Evolutionary conservation across 345 rosid species (phyloP), one percentile per base, ranked within the genome.

Genomic region (Corymbia maculata): DNA sequence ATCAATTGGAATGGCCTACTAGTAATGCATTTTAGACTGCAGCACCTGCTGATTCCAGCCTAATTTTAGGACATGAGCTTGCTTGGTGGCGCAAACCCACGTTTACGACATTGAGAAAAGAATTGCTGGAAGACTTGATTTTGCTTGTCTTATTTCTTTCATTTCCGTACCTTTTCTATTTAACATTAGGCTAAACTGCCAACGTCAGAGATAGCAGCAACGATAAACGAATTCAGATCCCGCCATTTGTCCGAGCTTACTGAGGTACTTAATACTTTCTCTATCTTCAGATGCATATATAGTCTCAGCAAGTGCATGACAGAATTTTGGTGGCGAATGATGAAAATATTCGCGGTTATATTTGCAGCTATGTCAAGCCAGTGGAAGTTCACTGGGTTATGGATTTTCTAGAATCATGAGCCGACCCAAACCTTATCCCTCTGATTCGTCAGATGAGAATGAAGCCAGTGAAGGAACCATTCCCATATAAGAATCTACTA

Each of bases 231-330:
- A 90, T 97, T 95, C 89, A 96, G 99, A 91, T 92, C 96, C 53
- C 99, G 99, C 86, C 99, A 98, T 89, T 92, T 98, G 88, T 94
- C 99, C 17, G 99, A 98, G 90, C 97, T 97, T 36, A 90, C 99
- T 32, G 99, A 97, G 99, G 99, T 96, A 92, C 53, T 51, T 24
- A 49, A 82, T 68, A 57, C 42, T 55, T 85, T 51, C 70, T 12
- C 79, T 14, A 49, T 87, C 87, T 86, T n/a, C 24, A 75, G 10
- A 19, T 50, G 86, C 59, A 30, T 19, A 53, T 45, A 53, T 12
- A 75, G 82, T 36, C 49, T 75, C 49, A 44, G 82, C 47, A 36
- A 19, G 6, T 44, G 28, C 51, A 47, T 2, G 86, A 47, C 42
- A 47, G 42, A 51, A 47, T 13, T 87, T 44, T n/a, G 21, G 26